phyloP scores from a whole-genome alignment of 108 stramenopile species.

The Skeletonema costatum region DNA sequence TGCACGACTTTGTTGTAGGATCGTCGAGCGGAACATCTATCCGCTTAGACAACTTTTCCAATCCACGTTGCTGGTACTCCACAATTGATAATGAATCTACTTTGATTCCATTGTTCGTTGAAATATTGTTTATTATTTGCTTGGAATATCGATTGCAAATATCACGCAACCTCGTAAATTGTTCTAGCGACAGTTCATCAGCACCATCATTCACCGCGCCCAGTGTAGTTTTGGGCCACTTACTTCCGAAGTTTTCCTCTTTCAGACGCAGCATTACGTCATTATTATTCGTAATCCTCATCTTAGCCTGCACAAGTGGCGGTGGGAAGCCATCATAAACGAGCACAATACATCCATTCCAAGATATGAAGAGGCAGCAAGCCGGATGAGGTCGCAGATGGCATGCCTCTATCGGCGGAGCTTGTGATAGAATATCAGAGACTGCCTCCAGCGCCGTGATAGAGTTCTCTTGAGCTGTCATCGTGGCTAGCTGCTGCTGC shows the following conservation, averaged over 20 bases:
- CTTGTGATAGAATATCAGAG: background rate
- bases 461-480: background rate
- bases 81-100: background rate
- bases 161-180: background rate
- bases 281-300: background rate
- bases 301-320: slow-evolving; percentile 2
- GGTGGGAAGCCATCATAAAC: slow-evolving; percentile 4
- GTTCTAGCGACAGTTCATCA: background rate
- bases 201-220: slow-evolving; percentile 1
- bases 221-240: slow-evolving; percentile 3
- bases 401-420: background rate
- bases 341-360: background rate
- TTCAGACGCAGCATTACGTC: background rate
- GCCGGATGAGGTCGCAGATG: slow-evolving; percentile 4
- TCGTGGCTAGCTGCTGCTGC: background rate
- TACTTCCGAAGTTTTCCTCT: slow-evolving; percentile 8
- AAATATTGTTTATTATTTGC: background rate
- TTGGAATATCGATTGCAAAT: background rate
- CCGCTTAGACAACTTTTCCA: background rate
- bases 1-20: background rate
- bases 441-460: background rate
- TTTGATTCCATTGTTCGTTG: background rate
- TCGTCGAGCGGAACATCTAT: background rate
- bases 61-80: background rate
- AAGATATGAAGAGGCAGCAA: background rate